These are phyloP conservation scores for Pelargonium fulgidum DNA, from an alignment of 441 rosid species.

Conservation along the genomic window DNA sequence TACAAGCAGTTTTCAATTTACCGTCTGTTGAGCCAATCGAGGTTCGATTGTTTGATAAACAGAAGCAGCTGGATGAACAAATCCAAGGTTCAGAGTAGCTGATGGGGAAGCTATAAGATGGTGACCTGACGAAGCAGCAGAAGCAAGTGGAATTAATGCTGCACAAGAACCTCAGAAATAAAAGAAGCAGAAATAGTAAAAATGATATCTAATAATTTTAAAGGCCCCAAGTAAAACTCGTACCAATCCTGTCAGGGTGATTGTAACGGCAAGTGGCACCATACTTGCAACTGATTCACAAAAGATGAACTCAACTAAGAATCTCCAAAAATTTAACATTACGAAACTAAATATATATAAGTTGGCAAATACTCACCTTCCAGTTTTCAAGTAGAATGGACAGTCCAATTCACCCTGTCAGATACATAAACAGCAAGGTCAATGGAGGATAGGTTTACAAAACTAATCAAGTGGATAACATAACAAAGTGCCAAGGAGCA, in stretches of 20 bases:
- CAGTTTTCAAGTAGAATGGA: slow-evolving; percentile 89
- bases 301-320: slow-evolving; percentile 17
- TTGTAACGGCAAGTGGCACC: slow-evolving; percentile 86
- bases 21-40: slow-evolving; percentile 36
- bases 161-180: slow-evolving; percentile 21
- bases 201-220: not conserved
- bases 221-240: slow-evolving; percentile 13
- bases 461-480: not conserved
- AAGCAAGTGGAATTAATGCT: slow-evolving; percentile 53
- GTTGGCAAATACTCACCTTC: slow-evolving; percentile 50
- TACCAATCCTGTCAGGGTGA: slow-evolving; percentile 92
- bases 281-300: slow-evolving; percentile 71
- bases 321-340: not conserved
- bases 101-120: slow-evolving; percentile 40
- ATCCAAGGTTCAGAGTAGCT: slow-evolving; percentile 45
- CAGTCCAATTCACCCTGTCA: slow-evolving; percentile 82
- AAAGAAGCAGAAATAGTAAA: slow-evolving; percentile 12
- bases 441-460: slow-evolving; percentile 6
- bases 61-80: slow-evolving; percentile 51
- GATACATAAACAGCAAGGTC: slow-evolving; percentile 19
- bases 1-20: slow-evolving; percentile 20
- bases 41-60: slow-evolving; percentile 55
- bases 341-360: slow-evolving; percentile 5
- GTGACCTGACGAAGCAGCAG: slow-evolving; percentile 47
- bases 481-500: not conserved